Conservation (phyloP, 768 basidiomycete genomes). For the Kwoniella shandongensis region DNA sequence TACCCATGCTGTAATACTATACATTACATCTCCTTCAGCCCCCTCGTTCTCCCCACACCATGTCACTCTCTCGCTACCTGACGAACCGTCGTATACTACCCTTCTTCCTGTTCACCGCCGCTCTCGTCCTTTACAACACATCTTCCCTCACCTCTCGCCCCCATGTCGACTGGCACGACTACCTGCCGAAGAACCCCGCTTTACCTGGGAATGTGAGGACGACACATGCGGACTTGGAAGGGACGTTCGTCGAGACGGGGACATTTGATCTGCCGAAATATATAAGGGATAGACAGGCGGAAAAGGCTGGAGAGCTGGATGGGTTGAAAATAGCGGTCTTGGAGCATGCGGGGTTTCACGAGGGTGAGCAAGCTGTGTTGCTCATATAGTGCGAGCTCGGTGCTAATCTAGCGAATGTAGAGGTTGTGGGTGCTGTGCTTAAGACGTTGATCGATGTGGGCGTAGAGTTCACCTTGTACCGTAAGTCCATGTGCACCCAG, state of each 20-base stretch:
- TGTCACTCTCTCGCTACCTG: too few species aligned
- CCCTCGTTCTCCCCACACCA: too few species aligned
- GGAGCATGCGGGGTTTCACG: constrained; percentile 27
- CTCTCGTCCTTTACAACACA: too few species aligned
- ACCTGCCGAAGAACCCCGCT: too few species aligned
- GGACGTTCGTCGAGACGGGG: constrained; percentile 12
- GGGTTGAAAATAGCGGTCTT: constrained; percentile 17
- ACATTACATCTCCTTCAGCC: too few species aligned
- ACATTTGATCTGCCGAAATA: background rate
- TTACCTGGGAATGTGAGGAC: background rate
- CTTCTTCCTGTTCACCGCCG: too few species aligned
- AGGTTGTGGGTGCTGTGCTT: constrained; percentile 22
- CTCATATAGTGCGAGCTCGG: background rate
- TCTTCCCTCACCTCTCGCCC: too few species aligned
- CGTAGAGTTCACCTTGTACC: constrained; percentile 15
- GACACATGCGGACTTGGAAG: background rate
- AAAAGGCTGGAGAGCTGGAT: background rate
- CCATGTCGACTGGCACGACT: too few species aligned
- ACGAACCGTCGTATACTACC: too few species aligned
- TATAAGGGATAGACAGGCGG: background rate
- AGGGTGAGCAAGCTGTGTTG: constrained; percentile 2
- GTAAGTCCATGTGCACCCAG: background rate
- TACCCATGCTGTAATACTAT: too few species aligned
- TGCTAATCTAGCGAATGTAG: background rate
- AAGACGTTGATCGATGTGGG: constrained; percentile 18